A percentile compares a stretch with the other conserved stretches of the same genome.
Conservation (phyloP, 805 yeast species). For the Candida tammaniensis region DNA sequence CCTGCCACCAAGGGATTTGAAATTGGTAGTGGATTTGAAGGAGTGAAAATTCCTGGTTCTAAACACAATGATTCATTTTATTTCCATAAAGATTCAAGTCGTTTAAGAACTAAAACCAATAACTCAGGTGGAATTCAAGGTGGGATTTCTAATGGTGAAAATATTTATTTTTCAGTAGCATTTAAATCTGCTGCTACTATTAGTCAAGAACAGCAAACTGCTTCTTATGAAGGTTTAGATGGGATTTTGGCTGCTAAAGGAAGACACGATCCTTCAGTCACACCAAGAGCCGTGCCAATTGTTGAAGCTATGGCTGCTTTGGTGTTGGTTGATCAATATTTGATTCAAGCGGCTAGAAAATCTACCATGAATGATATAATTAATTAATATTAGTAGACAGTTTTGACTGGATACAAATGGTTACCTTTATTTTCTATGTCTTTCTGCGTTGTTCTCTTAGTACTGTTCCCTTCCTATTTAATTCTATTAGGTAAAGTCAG, state of each 20-base stretch:
- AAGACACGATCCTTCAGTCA: conserved; percentile 97
- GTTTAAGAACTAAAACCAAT: conserved; percentile 83
- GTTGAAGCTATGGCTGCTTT: conserved; percentile 99
- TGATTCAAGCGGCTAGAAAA: conserved; percentile 86
- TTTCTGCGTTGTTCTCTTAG: no score
- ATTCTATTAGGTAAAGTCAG: no score
- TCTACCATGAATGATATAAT: conserved; percentile 12
- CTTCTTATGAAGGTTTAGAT: conserved; percentile 80
- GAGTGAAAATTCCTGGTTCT: conserved; percentile 88
- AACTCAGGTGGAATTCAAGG: conserved; percentile 98
- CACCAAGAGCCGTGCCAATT: conserved; percentile 97
- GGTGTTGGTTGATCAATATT: conserved; percentile 79
- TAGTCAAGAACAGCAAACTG: conserved; percentile 85
- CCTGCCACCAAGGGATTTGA: conserved; percentile 99
- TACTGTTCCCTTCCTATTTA: no score
- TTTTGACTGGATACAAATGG: no score
- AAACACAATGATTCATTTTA: conserved; percentile 88
- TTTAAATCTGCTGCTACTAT: conserved; percentile 99
- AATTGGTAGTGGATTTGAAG: conserved; percentile 93
- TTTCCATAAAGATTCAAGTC: conserved; percentile 55
- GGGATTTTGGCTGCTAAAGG: conserved; percentile 95
- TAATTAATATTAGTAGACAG: conserved; percentile 1
- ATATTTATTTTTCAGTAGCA: conserved; percentile 90
- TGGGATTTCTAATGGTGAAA: conserved; percentile 95
- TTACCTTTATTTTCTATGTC: no score